These are phyloP conservation scores for Plasmodium yoelii DNA, from an alignment of 169 alveolate genomes.

Conservation along the genomic window DNA sequence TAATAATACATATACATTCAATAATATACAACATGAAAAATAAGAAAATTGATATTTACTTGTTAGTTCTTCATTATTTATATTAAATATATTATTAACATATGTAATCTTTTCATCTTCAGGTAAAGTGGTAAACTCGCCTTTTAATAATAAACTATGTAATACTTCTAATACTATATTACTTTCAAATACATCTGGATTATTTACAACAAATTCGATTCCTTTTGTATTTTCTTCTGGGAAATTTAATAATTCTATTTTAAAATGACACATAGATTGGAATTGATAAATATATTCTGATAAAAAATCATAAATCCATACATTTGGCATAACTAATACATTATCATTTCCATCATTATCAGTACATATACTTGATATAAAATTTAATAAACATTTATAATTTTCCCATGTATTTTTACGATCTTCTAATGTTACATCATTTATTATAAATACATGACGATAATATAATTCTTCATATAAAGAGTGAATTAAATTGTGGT, in stretches of 20 bases:
- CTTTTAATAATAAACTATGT: constrained; percentile 62
- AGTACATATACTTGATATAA: constrained; percentile 79
- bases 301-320: constrained; percentile 90
- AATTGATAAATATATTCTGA: constrained; percentile 90
- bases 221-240: constrained; percentile 75
- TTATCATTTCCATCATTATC: constrained; percentile 71
- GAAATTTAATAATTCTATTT: constrained; percentile 34
- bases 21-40: constrained; percentile 41
- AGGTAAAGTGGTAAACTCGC: constrained; percentile 26
- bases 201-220: constrained; percentile 61
- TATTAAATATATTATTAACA: constrained; percentile 28
- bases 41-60: constrained; percentile 48
- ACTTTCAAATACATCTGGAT: constrained; percentile 21
- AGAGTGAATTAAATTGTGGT: constrained; percentile 87
- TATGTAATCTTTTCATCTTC: constrained; percentile 29
- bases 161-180: constrained; percentile 59
- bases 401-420: constrained; percentile 88
- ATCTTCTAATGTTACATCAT: constrained; percentile 86
- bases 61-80: constrained; percentile 43
- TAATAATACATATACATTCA: constrained; percentile 83
- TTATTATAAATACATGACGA: constrained; percentile 87
- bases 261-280: constrained; percentile 85
- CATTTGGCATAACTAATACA: constrained; percentile 84
- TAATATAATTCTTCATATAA: constrained; percentile 88
- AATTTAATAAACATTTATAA: constrained; percentile 83